Base-by-base conservation (phyloP, 1,139 yeast species). In the Nakaseomyces glabratus region DNA sequence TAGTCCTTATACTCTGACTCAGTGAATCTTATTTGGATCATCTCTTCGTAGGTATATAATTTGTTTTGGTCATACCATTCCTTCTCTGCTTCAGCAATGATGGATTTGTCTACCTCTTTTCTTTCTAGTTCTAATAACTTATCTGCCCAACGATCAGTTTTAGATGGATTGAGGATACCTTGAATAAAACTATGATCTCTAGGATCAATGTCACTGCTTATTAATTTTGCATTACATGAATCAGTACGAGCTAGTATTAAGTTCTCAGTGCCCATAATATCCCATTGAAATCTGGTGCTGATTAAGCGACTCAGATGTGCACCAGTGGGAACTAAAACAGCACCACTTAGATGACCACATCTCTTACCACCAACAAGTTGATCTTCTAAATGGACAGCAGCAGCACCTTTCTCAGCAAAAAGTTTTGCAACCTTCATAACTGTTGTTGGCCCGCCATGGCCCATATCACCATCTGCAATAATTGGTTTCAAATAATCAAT, bases 381-480 rank as follows among this genome's bases (percentile, higher is more conserved):
- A 51, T 75, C 82, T 44, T 75, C 82, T 20, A 73, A 56, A 49
- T 75, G 82, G 33, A 75, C 70, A 28, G 73, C 80, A 8, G 81
- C 76, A 2, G 80, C 80, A 15, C 82, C 82, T 16, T 68, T 62
- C 51, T 76, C 82, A 13, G 76, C 79, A 57, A 75, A 76, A 35
- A 73, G 51, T 51, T 76, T 76, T 25, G 80, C 76, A 32, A 72
- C 56, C 49, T 75, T 75, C 76, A 73, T 72, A 13, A 75, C 76
- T 0, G 80, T 68, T 2, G 77, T 72, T 13, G 69, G 59, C 13
- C 82, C 79, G n/a, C 82, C 82, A 50, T 73, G 79, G 7, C 82
- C 82, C 48, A 78, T 75, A 44, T 75, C 82, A 7, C 71, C 82
- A 48, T 75, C 82, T 4, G 82, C 82, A 45, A 75, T 68, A 37